phyloP scores from a whole-genome alignment of 2,329 filamentous ascomycete species.

The Arthroderma uncinatum region DNA sequence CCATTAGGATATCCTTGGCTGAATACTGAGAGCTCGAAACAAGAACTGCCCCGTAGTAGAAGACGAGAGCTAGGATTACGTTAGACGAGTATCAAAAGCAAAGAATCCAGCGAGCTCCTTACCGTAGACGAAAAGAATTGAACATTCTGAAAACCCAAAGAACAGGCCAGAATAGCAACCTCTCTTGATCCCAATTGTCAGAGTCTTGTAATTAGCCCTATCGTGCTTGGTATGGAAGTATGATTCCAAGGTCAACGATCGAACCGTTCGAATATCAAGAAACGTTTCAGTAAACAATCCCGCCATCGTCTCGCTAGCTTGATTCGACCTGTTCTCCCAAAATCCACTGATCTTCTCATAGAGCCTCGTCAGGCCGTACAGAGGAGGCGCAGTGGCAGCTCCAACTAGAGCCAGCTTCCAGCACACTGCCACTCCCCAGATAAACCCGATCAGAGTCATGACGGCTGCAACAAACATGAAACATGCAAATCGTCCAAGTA shows the following conservation, averaged over 20 bases:
- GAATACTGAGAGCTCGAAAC: conserved; percentile 42
- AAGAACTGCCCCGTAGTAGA: conserved; percentile 67
- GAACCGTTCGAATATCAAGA: conserved; percentile 65
- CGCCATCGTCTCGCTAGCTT: conserved; percentile 49
- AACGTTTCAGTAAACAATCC: conserved; percentile 64
- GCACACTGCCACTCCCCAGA: conserved; percentile 62
- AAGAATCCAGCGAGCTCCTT: conserved; percentile 1
- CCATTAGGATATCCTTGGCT: conserved; percentile 54
- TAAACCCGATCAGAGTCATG: conserved; percentile 58
- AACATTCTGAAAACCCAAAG: conserved; percentile 66
- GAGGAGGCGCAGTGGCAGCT: conserved; percentile 55
- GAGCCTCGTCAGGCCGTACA: conserved; percentile 53
- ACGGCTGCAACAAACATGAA: conserved; percentile 54
- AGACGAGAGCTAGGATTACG: conserved; percentile 54
- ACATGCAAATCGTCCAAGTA: conserved; percentile 67
- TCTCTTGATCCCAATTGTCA: conserved; percentile 53
- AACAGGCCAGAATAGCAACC: conserved; percentile 57
- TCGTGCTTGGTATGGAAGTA: conserved; percentile 58
- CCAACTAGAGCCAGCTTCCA: conserved; percentile 76
- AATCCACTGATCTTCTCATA: conserved; percentile 55
- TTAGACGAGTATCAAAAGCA: neutral
- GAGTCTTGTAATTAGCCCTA: conserved; percentile 41
- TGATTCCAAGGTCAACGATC: conserved; percentile 59
- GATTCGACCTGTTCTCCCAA: conserved; percentile 62
- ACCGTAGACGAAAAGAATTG: conserved; percentile 56